These are phyloP conservation scores for Cladosporium phlei DNA, from an alignment of 2,329 filamentous ascomycete genomes.

Conservation along the genomic window DNA sequence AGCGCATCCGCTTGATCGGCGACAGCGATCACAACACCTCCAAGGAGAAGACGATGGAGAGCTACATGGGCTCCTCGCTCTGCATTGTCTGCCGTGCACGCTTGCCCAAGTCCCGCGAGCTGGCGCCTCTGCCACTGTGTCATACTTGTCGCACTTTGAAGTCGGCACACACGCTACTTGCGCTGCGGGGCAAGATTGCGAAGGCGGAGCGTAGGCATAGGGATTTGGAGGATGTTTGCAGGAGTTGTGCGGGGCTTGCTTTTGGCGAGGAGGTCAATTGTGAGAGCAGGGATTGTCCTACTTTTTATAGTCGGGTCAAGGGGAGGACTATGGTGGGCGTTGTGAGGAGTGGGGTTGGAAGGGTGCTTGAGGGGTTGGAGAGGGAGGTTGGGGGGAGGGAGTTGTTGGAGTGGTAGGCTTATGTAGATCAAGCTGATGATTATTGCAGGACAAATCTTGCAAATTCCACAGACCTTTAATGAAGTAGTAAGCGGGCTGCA, in stretches of 20 bases:
- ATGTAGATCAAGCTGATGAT: no score
- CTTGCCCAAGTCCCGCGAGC: constrained; percentile 33
- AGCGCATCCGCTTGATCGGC: constrained; percentile 63
- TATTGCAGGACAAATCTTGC: no score
- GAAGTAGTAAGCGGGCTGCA: no score
- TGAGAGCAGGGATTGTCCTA: constrained; percentile 86
- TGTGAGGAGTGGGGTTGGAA: constrained; percentile 36
- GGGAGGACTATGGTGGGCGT: constrained; percentile 48
- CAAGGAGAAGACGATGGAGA: constrained; percentile 70
- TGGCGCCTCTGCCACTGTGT: constrained; percentile 50
- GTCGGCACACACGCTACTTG: constrained; percentile 59
- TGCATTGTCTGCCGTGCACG: constrained; percentile 72
- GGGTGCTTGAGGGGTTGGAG: constrained; percentile 40
- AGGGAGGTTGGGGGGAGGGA: constrained; percentile 21
- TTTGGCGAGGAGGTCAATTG: constrained; percentile 76
- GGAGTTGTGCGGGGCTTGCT: constrained; percentile 69
- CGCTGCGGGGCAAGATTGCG: constrained; percentile 59
- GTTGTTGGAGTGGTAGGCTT: constrained; percentile 22
- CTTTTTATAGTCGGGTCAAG: constrained; percentile 75
- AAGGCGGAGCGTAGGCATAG: constrained; percentile 58
- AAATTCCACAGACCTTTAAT: no score
- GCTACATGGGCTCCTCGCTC: constrained; percentile 77
- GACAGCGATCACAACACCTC: constrained; percentile 22
- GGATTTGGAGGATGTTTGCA: constrained; percentile 68
- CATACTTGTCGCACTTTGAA: constrained; percentile 46